Evolutionary conservation across 2,329 filamentous ascomycete genomes (phyloP).

Genomic region (Sarocladiaceae sp.): DNA sequence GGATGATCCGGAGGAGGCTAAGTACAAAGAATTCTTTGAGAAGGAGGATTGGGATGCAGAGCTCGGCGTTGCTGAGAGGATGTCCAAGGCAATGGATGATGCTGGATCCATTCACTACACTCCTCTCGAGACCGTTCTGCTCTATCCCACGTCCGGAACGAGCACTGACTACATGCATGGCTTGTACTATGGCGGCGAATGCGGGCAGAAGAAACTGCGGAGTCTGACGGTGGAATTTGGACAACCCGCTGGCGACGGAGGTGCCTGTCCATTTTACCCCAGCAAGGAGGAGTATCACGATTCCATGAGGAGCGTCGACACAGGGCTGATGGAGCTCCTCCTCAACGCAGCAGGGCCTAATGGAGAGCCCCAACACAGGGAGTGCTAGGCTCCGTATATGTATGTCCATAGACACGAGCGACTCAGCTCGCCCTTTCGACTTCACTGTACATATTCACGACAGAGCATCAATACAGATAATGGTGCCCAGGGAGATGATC

Average conservation of each 20-base stretch:
- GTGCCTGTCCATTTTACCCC: conserved; percentile 38
- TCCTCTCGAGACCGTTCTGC: conserved; percentile 29
- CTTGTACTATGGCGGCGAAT: conserved; percentile 30
- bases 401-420: not conserved
- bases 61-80: conserved; percentile 23
- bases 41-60: conserved; percentile 28
- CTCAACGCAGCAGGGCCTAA: conserved; percentile 20
- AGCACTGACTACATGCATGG: conserved; percentile 41
- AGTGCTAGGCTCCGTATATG: not conserved
- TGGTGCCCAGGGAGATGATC: no score
- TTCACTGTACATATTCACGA: no score
- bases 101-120: conserved; percentile 31
- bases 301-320: conserved; percentile 37
- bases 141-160: conserved; percentile 40
- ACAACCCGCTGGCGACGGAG: conserved; percentile 12
- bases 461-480: no score
- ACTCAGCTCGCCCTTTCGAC: not conserved
- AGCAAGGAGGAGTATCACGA: conserved; percentile 33
- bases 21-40: conserved; percentile 40
- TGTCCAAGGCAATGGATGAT: conserved; percentile 32
- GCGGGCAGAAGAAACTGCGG: conserved; percentile 28
- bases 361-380: conserved; percentile 5
- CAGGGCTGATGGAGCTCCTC: conserved; percentile 42
- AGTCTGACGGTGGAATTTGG: conserved; percentile 44
- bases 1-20: conserved; percentile 23